These are phyloP conservation scores for Neobulgaria alba DNA, from an alignment of 2,329 filamentous ascomycete species.

Conservation along the genomic window DNA sequence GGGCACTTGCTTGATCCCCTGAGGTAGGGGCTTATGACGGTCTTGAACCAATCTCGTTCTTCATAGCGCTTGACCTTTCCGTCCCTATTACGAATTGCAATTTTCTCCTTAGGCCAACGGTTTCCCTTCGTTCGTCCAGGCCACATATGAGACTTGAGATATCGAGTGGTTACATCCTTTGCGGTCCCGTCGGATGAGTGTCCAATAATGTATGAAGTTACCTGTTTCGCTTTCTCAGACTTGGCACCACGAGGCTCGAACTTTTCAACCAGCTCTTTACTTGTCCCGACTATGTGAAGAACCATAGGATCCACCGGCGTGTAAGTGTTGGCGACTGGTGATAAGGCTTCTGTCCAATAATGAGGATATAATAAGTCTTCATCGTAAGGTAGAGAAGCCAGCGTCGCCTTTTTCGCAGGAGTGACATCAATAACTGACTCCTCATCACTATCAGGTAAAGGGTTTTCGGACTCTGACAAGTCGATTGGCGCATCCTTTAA, in stretches of 20 bases:
- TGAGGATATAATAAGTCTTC: constrained; percentile 73
- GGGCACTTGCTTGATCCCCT: constrained; percentile 41
- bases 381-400: constrained; percentile 50
- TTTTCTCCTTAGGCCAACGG: constrained; percentile 68
- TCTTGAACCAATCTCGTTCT: constrained; percentile 81
- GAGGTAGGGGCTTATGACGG: constrained; percentile 65
- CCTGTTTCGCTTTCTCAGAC: constrained; percentile 78
- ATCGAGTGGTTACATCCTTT: constrained; percentile 90
- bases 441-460: constrained; percentile 40
- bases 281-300: constrained; percentile 57
- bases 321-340: constrained; percentile 69
- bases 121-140: constrained; percentile 87
- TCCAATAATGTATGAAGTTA: constrained; percentile 82
- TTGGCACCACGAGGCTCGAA: constrained; percentile 78
- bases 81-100: constrained; percentile 67
- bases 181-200: constrained; percentile 78
- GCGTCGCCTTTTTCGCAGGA: constrained; percentile 11
- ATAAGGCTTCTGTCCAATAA: constrained; percentile 90
- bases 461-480: constrained; percentile 41
- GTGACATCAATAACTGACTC: constrained; percentile 49
- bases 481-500: constrained; percentile 33
- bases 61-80: constrained; percentile 73
- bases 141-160: constrained; percentile 71
- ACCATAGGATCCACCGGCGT: constrained; percentile 72
- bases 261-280: constrained; percentile 59